Evolutionary conservation across 192 early-diverging fungal species (phyloP), one percentile per base, ranked within the genome.

Genomic region (Mortierella alpina): DNA sequence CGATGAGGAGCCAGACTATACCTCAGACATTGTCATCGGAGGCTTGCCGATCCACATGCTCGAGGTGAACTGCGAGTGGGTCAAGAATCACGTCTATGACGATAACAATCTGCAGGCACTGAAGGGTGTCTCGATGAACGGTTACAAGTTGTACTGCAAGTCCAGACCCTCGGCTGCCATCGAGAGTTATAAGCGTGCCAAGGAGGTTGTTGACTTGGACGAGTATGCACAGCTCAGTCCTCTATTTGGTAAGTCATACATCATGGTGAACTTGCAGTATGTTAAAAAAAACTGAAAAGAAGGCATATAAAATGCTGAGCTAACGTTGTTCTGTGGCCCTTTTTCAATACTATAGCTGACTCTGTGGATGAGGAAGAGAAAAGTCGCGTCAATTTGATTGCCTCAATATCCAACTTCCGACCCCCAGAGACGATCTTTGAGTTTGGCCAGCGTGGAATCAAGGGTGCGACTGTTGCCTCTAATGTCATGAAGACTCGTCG

Each of bases 391-490:
- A 88, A 83, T 42, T 88, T 98, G 85, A 89, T 98, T 58, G 86
- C 83, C 20, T 86, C 88, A 59, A 88, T 97, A 57, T 89, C 93
- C 10, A 89, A 88, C 13, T 98, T 98, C 85, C 82, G 96, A 17
- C 96, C 96, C 10, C 71, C 84, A 39, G 95, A 98, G 86, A 98
- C 98, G 6, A 92, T 99, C 41, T 99, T 99, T 78, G 98, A 99
- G 73, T 88, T 96, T 45, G 95, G 95, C 31, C 92, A 89, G 59
- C 89, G 95, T 65, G 98, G 98, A 41, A 77, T 83, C 63, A 96
- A 92, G 75, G 87, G 94, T 42, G 62, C 91, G 9, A 91, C 92
- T 5, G 87, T 89, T 0, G 88, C 91, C 22, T 89, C 90, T 3
- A 70, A 86, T 40, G 73, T 93, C 18, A 96, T 97, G 92, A 86